Percentiles rank a stretch among this genome's conserved stretches.
phyloP scores from a whole-genome alignment of 2,329 filamentous ascomycete genomes.

The Xylaria multiplex region DNA sequence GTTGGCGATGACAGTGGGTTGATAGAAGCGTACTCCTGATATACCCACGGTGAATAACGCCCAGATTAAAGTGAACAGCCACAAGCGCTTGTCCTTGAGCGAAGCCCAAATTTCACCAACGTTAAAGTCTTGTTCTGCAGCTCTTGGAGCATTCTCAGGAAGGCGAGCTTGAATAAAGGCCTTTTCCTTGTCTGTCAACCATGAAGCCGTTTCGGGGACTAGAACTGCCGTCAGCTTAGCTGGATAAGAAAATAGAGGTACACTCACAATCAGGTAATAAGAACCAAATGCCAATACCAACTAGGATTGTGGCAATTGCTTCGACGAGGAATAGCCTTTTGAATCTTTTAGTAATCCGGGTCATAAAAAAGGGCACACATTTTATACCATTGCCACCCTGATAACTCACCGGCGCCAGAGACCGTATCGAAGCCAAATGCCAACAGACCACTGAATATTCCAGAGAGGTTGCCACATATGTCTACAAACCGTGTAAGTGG shows the following conservation, averaged over 20 bases:
- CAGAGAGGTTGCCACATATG: constrained; percentile 47
- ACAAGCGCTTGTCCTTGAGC: constrained; percentile 54
- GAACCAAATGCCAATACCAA: constrained; percentile 62
- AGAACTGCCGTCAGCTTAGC: constrained; percentile 2
- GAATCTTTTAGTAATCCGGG: background rate
- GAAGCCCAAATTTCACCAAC: constrained; percentile 52
- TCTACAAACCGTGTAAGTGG: constrained; percentile 36
- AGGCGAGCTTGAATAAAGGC: constrained; percentile 56
- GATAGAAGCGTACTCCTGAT: constrained; percentile 55
- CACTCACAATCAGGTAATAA: constrained; percentile 62
- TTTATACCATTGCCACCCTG: constrained; percentile 48
- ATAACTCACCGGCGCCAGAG: constrained; percentile 44
- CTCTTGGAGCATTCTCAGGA: constrained; percentile 54
- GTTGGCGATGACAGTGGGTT: constrained; percentile 54
- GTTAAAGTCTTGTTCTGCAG: constrained; percentile 53
- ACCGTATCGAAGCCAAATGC: constrained; percentile 42
- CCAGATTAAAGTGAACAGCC: constrained; percentile 59
- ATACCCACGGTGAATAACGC: constrained; percentile 59
- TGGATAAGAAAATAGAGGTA: no score
- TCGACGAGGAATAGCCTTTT: constrained; percentile 55
- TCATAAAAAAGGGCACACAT: background rate
- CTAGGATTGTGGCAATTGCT: constrained; percentile 57
- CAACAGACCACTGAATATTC: constrained; percentile 45
- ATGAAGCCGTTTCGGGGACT: constrained; percentile 48
- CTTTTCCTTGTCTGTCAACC: constrained; percentile 53